A percentile compares a stretch with the other conserved stretches of the same genome.
These are phyloP conservation scores for Wickerhamomyces canadensis DNA, from an alignment of 805 yeast species.

Conservation along the genomic window DNA sequence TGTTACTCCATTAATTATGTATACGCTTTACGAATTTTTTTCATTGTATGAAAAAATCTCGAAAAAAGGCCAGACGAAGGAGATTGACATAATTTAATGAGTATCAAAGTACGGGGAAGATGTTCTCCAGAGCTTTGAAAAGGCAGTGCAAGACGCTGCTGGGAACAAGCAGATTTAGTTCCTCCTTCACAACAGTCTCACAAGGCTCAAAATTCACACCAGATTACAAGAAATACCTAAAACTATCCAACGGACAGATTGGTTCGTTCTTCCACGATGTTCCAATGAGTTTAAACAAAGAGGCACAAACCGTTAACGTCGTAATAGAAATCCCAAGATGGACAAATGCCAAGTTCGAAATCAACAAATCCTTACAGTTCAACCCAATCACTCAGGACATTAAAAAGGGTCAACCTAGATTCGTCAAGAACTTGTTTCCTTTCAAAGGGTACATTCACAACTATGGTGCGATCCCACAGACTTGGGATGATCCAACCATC, in stretches of 20 bases:
- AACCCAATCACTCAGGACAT: constrained; percentile 97
- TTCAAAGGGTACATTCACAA: constrained; percentile 98
- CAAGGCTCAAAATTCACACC: constrained; percentile 35
- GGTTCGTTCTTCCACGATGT: constrained; percentile 83
- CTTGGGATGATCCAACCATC: constrained; percentile 41
- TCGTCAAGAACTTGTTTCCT: constrained; percentile 96
- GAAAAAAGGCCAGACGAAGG: no score
- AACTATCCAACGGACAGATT: constrained; percentile 36
- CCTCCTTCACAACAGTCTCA: constrained; percentile 22
- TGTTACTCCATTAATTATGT: no score
- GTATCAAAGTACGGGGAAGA: no score
- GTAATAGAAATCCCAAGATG: constrained; percentile 98
- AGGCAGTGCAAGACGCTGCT: no score
- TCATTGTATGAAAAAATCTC: no score
- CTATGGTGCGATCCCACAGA: constrained; percentile 97
- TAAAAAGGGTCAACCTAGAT: constrained; percentile 94
- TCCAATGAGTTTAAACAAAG: constrained; percentile 90
- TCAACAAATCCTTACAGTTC: constrained; percentile 73
- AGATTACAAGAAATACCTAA: constrained; percentile 39
- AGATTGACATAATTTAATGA: no score
- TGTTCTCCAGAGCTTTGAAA: no score
- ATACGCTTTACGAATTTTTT: no score
- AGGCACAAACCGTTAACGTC: constrained; percentile 82
- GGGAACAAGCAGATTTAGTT: no score
- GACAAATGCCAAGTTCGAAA: constrained; percentile 96